Evolutionary conservation across 2,329 filamentous ascomycete species (phyloP), one percentile per base, ranked within the genome.

Genomic region (Xylariaceae sp.): DNA sequence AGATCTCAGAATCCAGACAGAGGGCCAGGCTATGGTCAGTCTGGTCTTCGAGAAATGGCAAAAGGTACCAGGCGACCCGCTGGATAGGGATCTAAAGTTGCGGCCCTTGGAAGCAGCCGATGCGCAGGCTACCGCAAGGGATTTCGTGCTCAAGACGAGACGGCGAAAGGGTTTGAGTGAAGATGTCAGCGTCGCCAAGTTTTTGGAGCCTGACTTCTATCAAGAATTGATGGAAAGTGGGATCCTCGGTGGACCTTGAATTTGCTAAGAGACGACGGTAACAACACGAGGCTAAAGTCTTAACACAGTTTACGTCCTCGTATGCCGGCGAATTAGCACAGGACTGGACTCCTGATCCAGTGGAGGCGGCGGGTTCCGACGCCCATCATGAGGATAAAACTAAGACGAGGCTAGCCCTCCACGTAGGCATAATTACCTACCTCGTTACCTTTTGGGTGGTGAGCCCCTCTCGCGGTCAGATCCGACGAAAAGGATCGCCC

Each of bases 121-220:
- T 48, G 89, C 90, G 47, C 90, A 95, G 75, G 91, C 89, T 18
- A 95, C 92, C 45, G 94, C 94, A 1, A 81, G 94, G 56, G 94
- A 99, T 71, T 97, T 99, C 71, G 92, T 97, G 48, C 81, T 97
- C 57, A 99, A 99, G 82, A 99, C 94, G 10, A 82, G 94, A 61
- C 78, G 91, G 65, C 83, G 94, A 61, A 99, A 99, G 80, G 94
- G 94, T 1, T 72, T 99, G 56, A 93, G 90, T 57, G 94, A 97
- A 76, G 94, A 97, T 70, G 90, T 97, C 39, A 93, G 88, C 31
- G 91, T 97, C 50, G 91, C 90, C 70, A 97, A 96, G 68, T 99
- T 97, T 73, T 75, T 99, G 59, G 94, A 99, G 75, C 90, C 91
- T 1, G 94, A 97, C 70, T 84, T 97, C 56, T 96, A 95, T 75